Percentiles rank a stretch among this genome's conserved stretches.
phyloP scores from a whole-genome alignment of 352 stramenopile genomes.

The Globisporangium radiosum region DNA sequence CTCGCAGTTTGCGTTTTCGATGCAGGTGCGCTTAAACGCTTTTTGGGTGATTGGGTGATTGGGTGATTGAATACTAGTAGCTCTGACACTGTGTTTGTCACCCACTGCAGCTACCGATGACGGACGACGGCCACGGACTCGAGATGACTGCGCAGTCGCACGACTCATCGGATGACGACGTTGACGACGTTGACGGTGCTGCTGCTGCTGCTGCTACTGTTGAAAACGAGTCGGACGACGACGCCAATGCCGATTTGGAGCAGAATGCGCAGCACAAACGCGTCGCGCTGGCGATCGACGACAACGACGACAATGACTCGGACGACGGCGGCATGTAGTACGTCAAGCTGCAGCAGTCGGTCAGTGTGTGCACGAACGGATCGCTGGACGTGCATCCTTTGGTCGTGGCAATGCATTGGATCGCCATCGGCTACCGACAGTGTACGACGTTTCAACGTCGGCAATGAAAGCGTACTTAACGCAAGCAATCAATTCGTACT shows the following conservation, averaged over 20 bases:
- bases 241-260: constrained; percentile 27
- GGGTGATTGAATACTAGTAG: not conserved
- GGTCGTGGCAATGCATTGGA: not conserved
- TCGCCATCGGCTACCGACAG: not conserved
- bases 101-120: constrained; percentile 52
- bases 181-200: constrained; percentile 24
- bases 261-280: constrained; percentile 22
- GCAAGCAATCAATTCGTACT: too few species aligned
- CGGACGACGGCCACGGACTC: constrained; percentile 46
- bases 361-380: not conserved
- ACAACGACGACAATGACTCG: constrained; percentile 24
- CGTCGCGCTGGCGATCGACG: constrained; percentile 25
- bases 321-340: not conserved
- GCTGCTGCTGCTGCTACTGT: too few species aligned
- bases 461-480: too few species aligned
- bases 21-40: constrained; percentile 42
- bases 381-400: too few species aligned
- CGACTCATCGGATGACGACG: constrained; percentile 43
- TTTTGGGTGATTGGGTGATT: not conserved
- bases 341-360: not conserved
- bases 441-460: too few species aligned
- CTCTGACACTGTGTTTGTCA: not conserved
- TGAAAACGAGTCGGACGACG: constrained; percentile 43
- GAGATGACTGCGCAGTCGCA: constrained; percentile 55
- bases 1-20: constrained; percentile 83